phyloP scores from a whole-genome alignment of 192 early-diverging fungal genomes.

The Podila epicladia region DNA sequence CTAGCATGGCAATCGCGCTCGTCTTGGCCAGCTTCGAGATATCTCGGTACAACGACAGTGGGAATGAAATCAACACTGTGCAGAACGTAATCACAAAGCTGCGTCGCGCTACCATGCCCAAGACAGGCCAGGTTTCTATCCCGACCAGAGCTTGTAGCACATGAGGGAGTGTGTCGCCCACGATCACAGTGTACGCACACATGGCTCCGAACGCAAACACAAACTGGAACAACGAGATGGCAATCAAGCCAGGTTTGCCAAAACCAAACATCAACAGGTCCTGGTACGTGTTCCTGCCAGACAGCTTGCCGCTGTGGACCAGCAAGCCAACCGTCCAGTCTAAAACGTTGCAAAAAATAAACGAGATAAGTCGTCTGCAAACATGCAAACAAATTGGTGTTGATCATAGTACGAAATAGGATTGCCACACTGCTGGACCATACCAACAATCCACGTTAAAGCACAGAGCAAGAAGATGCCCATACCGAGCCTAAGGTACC shows the following conservation, averaged over 20 bases:
- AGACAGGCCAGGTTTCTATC: slow-evolving; percentile 58
- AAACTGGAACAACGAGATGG: slow-evolving; percentile 91
- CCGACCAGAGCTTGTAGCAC: slow-evolving; percentile 77
- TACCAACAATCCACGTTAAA: slow-evolving; percentile 76
- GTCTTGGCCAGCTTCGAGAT: slow-evolving; percentile 91
- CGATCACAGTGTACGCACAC: slow-evolving; percentile 79
- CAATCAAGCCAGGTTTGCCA: slow-evolving; percentile 77
- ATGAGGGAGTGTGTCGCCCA: slow-evolving; percentile 90
- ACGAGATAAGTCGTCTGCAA: not conserved
- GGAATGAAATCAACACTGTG: slow-evolving; percentile 82
- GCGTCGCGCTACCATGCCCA: slow-evolving; percentile 75
- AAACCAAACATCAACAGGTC: slow-evolving; percentile 86
- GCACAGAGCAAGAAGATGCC: slow-evolving; percentile 61
- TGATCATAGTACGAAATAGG: not conserved
- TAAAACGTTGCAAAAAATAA: not conserved
- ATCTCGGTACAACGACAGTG: slow-evolving; percentile 88
- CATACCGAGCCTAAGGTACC: slow-evolving; percentile 57
- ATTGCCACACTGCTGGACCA: not conserved
- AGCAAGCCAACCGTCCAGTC: slow-evolving; percentile 86
- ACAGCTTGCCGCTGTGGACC: slow-evolving; percentile 78
- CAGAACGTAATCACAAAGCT: slow-evolving; percentile 80
- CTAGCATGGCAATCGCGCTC: slow-evolving; percentile 83
- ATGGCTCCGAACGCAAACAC: slow-evolving; percentile 89
- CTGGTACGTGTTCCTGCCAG: slow-evolving; percentile 84
- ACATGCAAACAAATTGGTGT: not conserved